Percentiles rank a stretch among this genome's conserved stretches.
Evolutionary conservation across 202 grass and related monocot genomes (phyloP).

Genomic region (Dendrocalamus latiflorus): DNA sequence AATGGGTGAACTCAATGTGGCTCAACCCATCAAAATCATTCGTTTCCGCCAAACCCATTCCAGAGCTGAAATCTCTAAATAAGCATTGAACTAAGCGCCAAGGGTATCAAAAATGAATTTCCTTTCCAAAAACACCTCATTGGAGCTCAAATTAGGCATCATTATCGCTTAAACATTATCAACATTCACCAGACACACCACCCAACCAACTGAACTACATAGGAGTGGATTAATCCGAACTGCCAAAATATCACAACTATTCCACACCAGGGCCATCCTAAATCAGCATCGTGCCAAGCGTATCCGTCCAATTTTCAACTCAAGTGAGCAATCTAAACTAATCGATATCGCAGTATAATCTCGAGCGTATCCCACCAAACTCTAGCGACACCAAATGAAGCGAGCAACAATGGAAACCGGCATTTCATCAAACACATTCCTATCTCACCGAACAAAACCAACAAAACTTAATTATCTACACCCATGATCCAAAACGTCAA

Average conservation of each 20-base stretch:
- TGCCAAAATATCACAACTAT: not conserved
- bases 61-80: not conserved
- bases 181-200: not conserved
- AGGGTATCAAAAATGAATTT: not conserved
- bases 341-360: not conserved
- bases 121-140: not conserved
- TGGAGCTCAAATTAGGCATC: not conserved
- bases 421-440: constrained; percentile 3
- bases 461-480: not conserved
- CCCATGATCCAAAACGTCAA: not conserved
- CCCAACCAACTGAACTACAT: not conserved
- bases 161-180: not conserved
- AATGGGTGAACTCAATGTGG: not conserved
- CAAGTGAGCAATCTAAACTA: not conserved
- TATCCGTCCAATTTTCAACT: not conserved
- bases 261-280: not conserved
- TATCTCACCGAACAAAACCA: not conserved
- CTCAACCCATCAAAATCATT: not conserved
- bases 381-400: not conserved
- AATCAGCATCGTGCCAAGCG: not conserved
- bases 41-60: not conserved
- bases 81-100: not conserved
- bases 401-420: not conserved
- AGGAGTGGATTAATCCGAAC: not conserved
- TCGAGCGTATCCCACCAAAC: not conserved